These are phyloP conservation scores for Arthrocladium fulminans DNA, from an alignment of 2,329 filamentous ascomycete species.

Conservation along the genomic window DNA sequence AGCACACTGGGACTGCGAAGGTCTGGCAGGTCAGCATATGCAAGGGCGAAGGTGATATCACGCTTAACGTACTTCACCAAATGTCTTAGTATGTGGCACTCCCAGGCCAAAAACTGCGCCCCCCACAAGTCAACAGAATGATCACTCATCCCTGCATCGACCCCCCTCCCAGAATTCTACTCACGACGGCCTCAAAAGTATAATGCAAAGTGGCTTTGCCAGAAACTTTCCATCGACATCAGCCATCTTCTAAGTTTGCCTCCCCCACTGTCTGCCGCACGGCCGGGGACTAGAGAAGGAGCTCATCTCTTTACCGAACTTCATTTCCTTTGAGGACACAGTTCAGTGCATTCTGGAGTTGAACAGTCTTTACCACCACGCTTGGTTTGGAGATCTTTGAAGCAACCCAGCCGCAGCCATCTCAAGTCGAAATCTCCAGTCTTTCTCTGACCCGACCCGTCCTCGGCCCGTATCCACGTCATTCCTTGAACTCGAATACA, in stretches of 20 bases:
- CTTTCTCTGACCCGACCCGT: too few relatives aligned
- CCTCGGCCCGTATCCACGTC: too few relatives aligned
- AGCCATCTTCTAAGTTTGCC: background rate
- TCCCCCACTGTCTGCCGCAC: background rate
- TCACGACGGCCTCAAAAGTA: slow-evolving; percentile 5
- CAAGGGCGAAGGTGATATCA: too few relatives aligned
- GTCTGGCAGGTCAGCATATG: too few relatives aligned
- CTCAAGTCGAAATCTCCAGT: too few relatives aligned
- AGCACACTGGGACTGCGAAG: too few relatives aligned
- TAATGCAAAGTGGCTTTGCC: slow-evolving; percentile 2
- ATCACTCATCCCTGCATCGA: slow-evolving; percentile 1
- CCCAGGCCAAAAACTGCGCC: too few relatives aligned
- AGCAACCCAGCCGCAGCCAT: background rate
- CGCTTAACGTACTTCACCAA: too few relatives aligned
- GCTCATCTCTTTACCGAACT: background rate
- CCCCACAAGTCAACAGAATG: too few relatives aligned
- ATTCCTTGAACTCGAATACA: background rate
- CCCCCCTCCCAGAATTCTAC: background rate
- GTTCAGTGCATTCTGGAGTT: background rate
- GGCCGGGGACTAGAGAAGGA: background rate
- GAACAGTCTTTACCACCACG: background rate
- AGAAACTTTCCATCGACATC: background rate
- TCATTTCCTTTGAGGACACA: background rate
- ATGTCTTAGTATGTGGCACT: too few relatives aligned
- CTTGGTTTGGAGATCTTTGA: background rate